phyloP scores from a whole-genome alignment of 1,284 basidiomycete species.

The Sphaerobolus stellatus region DNA sequence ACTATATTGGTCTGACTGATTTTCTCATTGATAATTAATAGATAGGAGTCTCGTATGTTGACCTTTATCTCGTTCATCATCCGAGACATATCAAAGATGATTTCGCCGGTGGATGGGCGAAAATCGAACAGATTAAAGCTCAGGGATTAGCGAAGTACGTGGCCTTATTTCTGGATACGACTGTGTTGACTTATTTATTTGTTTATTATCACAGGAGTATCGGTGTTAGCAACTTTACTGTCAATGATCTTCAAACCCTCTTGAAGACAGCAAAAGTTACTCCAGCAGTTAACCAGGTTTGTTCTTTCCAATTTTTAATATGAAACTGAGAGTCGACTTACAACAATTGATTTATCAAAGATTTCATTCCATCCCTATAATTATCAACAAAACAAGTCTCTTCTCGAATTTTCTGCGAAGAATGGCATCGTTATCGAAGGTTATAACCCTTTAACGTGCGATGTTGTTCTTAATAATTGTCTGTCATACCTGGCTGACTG shows the following conservation, averaged over 20 bases:
- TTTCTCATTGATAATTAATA: constrained; percentile 21
- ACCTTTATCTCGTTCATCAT: constrained; percentile 69
- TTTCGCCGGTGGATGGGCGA: constrained; percentile 58
- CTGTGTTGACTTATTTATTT: not conserved
- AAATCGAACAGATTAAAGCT: constrained; percentile 58
- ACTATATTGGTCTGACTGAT: not conserved
- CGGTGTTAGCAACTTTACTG: constrained; percentile 73
- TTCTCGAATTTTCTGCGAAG: constrained; percentile 55
- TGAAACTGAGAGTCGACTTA: not conserved
- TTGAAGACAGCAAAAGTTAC: constrained; percentile 55
- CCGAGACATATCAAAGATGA: constrained; percentile 50
- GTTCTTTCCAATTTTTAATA: constrained; percentile 11
- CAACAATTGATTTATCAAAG: constrained; percentile 30
- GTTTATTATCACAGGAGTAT: constrained; percentile 53
- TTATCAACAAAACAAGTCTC: constrained; percentile 51
- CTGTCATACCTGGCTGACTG: not conserved
- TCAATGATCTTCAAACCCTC: constrained; percentile 53
- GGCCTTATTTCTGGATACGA: not conserved
- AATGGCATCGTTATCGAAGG: constrained; percentile 69
- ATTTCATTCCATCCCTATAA: constrained; percentile 72
- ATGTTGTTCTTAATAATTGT: constrained; percentile 10
- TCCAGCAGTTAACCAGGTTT: constrained; percentile 71
- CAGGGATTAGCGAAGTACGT: constrained; percentile 57
- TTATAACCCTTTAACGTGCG: constrained; percentile 64
- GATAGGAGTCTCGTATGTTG: constrained; percentile 66